phyloP scores from a whole-genome alignment of 495 filamentous ascomycete species.

The Pyrenula massariospora region DNA sequence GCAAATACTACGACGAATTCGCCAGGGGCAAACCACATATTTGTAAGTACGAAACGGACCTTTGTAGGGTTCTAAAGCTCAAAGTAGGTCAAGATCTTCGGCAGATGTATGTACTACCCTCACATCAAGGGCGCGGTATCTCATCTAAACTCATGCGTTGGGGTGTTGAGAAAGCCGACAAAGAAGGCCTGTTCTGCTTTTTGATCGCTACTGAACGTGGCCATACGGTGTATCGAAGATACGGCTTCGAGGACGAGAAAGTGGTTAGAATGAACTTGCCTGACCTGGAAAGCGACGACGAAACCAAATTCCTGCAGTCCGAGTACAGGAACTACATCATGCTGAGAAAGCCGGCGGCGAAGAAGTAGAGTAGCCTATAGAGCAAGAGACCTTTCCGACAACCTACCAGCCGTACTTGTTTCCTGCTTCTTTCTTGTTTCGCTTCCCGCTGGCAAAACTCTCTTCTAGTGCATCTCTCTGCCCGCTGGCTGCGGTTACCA shows the following conservation, averaged over 20 bases:
- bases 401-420: conserved; percentile 70
- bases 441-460: conserved; percentile 64
- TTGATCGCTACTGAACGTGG: background rate
- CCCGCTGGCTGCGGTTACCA: conserved; percentile 67
- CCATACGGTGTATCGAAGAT: background rate
- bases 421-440: conserved; percentile 67
- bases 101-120: background rate
- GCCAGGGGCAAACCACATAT: background rate
- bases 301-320: background rate
- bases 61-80: background rate
- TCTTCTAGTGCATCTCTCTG: conserved; percentile 83
- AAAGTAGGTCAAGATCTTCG: background rate
- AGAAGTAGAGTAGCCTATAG: background rate
- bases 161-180: background rate
- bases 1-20: background rate
- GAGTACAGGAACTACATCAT: background rate
- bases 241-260: background rate
- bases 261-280: background rate
- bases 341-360: background rate
- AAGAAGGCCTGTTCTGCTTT: background rate
- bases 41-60: background rate
- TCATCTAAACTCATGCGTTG: background rate
- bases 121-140: background rate
- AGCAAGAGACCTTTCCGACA: background rate
- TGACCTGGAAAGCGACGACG: background rate